These are phyloP conservation scores for Pichia sp. DNA, from an alignment of 1,139 yeast genomes.

Conservation along the genomic window DNA sequence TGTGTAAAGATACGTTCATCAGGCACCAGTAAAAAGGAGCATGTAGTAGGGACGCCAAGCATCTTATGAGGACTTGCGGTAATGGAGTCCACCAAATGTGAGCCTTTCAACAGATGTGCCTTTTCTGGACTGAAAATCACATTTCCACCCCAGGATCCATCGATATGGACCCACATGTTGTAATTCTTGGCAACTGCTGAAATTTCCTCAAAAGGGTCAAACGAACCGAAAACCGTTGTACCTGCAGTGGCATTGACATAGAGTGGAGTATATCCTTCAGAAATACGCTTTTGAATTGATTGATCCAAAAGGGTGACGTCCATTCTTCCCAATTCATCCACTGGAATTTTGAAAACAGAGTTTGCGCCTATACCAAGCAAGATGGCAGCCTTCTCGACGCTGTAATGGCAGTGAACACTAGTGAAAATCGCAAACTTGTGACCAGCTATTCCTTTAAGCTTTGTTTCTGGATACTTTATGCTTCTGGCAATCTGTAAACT, in stretches of 20 bases:
- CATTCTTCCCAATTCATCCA: conserved; percentile 56
- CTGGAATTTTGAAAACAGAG: conserved; percentile 60
- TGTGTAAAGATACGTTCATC: conserved; percentile 61
- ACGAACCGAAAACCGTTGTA: conserved; percentile 84
- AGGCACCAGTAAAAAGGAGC: conserved; percentile 77
- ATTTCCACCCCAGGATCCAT: conserved; percentile 93
- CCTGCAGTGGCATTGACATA: conserved; percentile 85
- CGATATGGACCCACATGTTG: conserved; percentile 73
- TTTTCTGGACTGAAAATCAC: conserved; percentile 61
- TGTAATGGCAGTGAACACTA: conserved; percentile 72
- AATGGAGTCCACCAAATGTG: conserved; percentile 67
- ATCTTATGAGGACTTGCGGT: conserved; percentile 86
- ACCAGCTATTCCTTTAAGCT: conserved; percentile 51
- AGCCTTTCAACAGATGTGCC: conserved; percentile 49
- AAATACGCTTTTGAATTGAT: conserved; percentile 42
- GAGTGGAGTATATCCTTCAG: conserved; percentile 63
- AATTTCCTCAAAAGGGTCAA: conserved; percentile 61
- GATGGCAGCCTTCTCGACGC: conserved; percentile 79
- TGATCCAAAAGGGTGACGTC: conserved; percentile 43
- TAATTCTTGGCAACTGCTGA: conserved; percentile 50
- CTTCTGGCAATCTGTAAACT: conserved; percentile 76
- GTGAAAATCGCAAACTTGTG: conserved; percentile 67
- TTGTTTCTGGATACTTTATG: conserved; percentile 64
- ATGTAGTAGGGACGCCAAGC: conserved; percentile 87
- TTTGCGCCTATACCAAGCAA: conserved; percentile 67